Evolutionary conservation across 306 rosid genomes (phyloP).

Genomic region (Pyrus bretschneideri): DNA sequence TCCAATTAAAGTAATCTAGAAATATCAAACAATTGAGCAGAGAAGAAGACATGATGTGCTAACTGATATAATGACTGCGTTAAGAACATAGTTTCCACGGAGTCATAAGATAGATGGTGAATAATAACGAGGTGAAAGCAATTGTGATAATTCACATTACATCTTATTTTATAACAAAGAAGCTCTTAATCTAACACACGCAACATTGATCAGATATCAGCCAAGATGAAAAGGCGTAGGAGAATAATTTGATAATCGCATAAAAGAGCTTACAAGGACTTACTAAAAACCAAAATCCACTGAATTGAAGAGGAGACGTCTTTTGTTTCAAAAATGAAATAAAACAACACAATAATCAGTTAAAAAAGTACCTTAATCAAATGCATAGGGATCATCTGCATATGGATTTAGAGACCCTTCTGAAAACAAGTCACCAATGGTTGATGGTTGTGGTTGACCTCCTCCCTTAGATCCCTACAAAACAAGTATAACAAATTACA

Average conservation of each 20-base stretch:
- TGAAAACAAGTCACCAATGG: slow-evolving; percentile 85
- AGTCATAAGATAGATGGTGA: neutral
- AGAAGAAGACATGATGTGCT: no score
- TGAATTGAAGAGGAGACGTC: neutral
- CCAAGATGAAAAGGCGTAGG: neutral
- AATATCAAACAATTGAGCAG: no score
- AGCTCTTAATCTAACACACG: neutral
- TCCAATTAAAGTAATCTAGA: no score
- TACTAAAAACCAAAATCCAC: neutral
- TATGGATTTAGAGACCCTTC: slow-evolving; percentile 98
- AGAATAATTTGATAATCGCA: neutral
- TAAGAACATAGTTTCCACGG: neutral
- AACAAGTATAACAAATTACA: neutral
- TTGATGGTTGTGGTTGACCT: slow-evolving; percentile 55
- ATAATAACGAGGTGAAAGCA: neutral
- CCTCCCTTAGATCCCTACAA: slow-evolving; percentile 51
- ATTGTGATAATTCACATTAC: neutral
- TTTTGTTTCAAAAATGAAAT: neutral
- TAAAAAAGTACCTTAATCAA: slow-evolving; percentile 68
- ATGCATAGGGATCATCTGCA: slow-evolving; percentile 94
- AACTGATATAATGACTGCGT: neutral
- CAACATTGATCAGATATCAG: neutral
- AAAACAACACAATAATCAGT: slow-evolving; percentile 11
- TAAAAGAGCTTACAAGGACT: neutral
- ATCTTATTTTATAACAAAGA: no score